Conservation (phyloP, 208 protist species). For the Leishmania tropica region DNA sequence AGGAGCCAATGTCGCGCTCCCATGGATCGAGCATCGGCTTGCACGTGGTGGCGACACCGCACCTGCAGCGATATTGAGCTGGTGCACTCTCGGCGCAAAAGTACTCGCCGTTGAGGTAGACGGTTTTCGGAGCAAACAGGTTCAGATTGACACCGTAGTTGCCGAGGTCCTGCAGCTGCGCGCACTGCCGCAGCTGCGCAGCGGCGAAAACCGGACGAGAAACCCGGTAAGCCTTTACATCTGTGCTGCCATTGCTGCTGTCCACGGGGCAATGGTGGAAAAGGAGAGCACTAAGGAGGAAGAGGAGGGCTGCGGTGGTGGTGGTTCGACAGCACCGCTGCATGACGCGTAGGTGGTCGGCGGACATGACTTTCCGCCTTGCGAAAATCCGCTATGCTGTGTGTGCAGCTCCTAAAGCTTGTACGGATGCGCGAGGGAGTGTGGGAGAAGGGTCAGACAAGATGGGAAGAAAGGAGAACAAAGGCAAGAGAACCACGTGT, state of each 20-base stretch:
- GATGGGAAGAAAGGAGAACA: not conserved
- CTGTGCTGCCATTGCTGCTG: no score
- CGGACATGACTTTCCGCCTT: not conserved
- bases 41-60: slow-evolving; percentile 26
- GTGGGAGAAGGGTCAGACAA: not conserved
- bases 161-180: slow-evolving; percentile 12
- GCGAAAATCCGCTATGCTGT: not conserved
- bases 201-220: slow-evolving; percentile 5
- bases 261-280: not conserved
- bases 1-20: slow-evolving; percentile 66
- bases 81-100: slow-evolving; percentile 32
- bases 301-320: not conserved
- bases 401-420: not conserved
- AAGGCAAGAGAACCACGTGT: not conserved
- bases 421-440: not conserved
- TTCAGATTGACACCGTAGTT: slow-evolving; percentile 26
- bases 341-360: not conserved
- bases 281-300: not conserved
- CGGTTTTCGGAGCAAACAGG: slow-evolving; percentile 12
- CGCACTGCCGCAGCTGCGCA: slow-evolving; percentile 8
- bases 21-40: slow-evolving; percentile 27
- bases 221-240: not conserved
- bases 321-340: not conserved
- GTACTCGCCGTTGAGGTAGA: slow-evolving; percentile 27
- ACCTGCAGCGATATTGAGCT: slow-evolving; percentile 35